Conservation (phyloP, 805 yeast species). For the Wickerhamiella sorbophila region DNA sequence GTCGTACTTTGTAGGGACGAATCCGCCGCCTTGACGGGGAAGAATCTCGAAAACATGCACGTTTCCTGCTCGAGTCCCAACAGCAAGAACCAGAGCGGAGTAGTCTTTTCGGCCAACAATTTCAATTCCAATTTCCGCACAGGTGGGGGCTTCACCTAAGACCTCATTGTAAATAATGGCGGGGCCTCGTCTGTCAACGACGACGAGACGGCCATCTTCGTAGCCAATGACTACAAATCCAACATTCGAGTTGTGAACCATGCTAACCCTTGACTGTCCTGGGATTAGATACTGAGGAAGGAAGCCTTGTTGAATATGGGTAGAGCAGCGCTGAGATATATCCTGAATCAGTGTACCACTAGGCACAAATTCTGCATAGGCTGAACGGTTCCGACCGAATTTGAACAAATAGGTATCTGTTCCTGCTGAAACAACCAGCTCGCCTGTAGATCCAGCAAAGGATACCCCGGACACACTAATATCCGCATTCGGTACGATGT, state of each 20-base stretch:
- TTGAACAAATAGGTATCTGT: constrained; percentile 61
- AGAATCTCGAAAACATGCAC: constrained; percentile 47
- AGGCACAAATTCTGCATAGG: constrained; percentile 8
- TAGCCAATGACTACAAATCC: constrained; percentile 80
- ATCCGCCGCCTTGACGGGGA: constrained; percentile 43
- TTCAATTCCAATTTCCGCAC: constrained; percentile 53
- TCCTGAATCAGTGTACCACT: constrained; percentile 24
- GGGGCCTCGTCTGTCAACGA: constrained; percentile 66
- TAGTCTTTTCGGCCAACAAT: constrained; percentile 50
- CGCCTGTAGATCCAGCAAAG: constrained; percentile 64
- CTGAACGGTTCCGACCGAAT: constrained; percentile 40
- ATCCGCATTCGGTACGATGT: constrained; percentile 26
- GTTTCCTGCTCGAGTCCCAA: constrained; percentile 70
- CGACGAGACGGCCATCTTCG: constrained; percentile 54
- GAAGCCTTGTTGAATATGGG: constrained; percentile 41
- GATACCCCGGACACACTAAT: constrained; percentile 45
- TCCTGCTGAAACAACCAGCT: constrained; percentile 51
- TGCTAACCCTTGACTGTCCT: constrained; percentile 37
- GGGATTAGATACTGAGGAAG: constrained; percentile 39
- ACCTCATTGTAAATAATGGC: constrained; percentile 39
- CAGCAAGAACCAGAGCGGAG: constrained; percentile 56
- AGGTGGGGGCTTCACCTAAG: constrained; percentile 15
- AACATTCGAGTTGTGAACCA: constrained; percentile 52
- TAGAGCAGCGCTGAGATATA: constrained; percentile 40
- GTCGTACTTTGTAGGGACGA: constrained; percentile 26